Evolutionary conservation across 371 early-diverging fungal species (phyloP), one percentile per base, ranked within the genome.

Genomic region (Actinomortierella wolfii): DNA sequence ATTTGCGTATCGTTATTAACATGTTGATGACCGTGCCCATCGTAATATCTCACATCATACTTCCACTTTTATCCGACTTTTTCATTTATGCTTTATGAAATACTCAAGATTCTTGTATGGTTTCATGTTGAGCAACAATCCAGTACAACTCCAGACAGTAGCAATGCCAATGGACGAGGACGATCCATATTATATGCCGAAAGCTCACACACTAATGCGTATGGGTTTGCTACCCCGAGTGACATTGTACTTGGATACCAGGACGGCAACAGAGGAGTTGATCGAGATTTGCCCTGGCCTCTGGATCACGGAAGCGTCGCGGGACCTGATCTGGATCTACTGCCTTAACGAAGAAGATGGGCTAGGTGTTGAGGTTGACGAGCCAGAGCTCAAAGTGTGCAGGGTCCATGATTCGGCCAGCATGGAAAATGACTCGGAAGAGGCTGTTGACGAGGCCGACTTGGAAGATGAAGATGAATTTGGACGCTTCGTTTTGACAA

Each of bases 21-120:
- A n/a, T n/a, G n/a, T n/a, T n/a, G n/a, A n/a, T n/a, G n/a, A n/a
- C n/a, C n/a, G n/a, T n/a, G n/a, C n/a, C n/a, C n/a, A n/a, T n/a
- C n/a, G n/a, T n/a, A n/a, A n/a, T n/a, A n/a, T n/a, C n/a, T n/a
- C n/a, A n/a, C n/a, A n/a, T n/a, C n/a, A n/a, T n/a, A n/a, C n/a
- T n/a, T n/a, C n/a, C n/a, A n/a, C n/a, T n/a, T n/a, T n/a, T n/a
- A n/a, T n/a, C n/a, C n/a, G n/a, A n/a, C n/a, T n/a, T n/a, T n/a
- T n/a, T n/a, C n/a, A n/a, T n/a, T n/a, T n/a, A n/a, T n/a, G n/a
- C n/a, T n/a, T n/a, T n/a, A n/a, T n/a, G n/a, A n/a, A n/a, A n/a
- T n/a, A n/a, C n/a, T n/a, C n/a, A n/a, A 71, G 71, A 18, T 71
- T 71, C 51, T 29, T 71, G 28, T 65, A 71, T 51, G 71, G 71